Base-by-base conservation (phyloP, 2,329 filamentous ascomycete species). In the Aspergillus amoenus region DNA sequence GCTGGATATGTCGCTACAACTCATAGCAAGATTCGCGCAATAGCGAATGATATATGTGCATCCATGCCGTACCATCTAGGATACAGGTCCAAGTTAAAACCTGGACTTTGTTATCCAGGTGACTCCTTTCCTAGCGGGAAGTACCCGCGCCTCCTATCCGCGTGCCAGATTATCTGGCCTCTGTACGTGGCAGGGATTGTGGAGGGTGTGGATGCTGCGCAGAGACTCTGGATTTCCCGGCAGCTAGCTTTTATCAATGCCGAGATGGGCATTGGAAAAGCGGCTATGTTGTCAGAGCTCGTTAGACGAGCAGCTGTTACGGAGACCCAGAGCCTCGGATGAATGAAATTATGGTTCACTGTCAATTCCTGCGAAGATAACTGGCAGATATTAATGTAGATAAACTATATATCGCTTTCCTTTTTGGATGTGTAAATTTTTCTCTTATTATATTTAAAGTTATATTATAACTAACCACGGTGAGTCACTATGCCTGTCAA, bases 41-140 rank as follows among this genome's bases (percentile, higher is more conserved):
- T 56, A 6, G 41, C 47, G 18, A 21, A 39, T 51, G 46, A 56
- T 17, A 56, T 49, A 15, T 56, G 46, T 11, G 30, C 46, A 18
- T 56, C 53, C n/a, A 34, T 56, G 46, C 40, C 53, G 40, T 56
- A 50, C 46, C 53, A 56, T 41, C 41, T 56, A 8, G 53, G 53
- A 9, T 56, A 56, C 17, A 39, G n/a, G 12, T 37, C 39, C 12
- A 40, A 15, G 9, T 43, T 47, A 22, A 47, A 40, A 7, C 12
- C 50, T 17, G 46, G 34, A 18, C 12, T 42, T 12, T 40, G 53
- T 18, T 55, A 55, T 34, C 53, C 46, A 27, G 50, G 40, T 43
- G 45, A 55, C 11, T n/a, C 17, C 37, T 55, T 50, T 30, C 45
- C 53, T 7, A 34, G 32, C 17, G 53, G 40, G 30, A 51, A 46